Base-by-base conservation (phyloP, 371 early-diverging fungal genomes). In the Mortierella sp. region DNA sequence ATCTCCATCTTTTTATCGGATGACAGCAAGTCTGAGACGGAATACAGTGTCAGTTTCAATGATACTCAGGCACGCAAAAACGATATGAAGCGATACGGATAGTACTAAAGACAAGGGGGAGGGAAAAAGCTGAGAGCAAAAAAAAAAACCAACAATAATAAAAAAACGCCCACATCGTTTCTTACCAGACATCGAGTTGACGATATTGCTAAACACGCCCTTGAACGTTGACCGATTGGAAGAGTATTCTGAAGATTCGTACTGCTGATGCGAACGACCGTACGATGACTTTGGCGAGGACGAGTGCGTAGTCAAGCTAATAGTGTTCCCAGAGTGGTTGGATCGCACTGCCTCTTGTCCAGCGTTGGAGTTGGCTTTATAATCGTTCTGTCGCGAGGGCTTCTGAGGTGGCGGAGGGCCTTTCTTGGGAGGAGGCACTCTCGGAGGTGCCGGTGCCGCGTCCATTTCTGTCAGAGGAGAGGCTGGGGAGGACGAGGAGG, bases 1-100 rank as follows among this genome's bases (percentile, higher is more conserved):
- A 98, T 98, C 72, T 93, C 95, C 66, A 92, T 87, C 70, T 92
- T 92, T 70, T 91, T 92, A 70, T 87, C 87, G 49, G 87, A 84
- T 17, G 81, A 79, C n/a, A 88, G 79, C 53, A 90, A 61, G 71
- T 88, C 89, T 90, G 37, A 34, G 37, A 34, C 14, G 14, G 37
- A 34, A 34, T 34, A 7, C 37, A 34, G 14, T 7, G 37, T 34
- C 37, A 34, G 37, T 34, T 34, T 34, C 37, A 34, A 34, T 34
- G 14, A 7, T 11, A 4, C 11, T 34, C 37, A 34, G 37, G 37
- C 37, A 34, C 37, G 14, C 37, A 34, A 34, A 34, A 14, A 34
- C 37, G 37, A 34, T 34, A 34, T 14, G 37, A 14, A 14, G 14
- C 37, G 37, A 34, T 34, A 34, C 11, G 37, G 14, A 34, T 34